Evolutionary conservation across 2,329 filamentous ascomycete genomes (phyloP).

Genomic region (Fusarium papillatum): DNA sequence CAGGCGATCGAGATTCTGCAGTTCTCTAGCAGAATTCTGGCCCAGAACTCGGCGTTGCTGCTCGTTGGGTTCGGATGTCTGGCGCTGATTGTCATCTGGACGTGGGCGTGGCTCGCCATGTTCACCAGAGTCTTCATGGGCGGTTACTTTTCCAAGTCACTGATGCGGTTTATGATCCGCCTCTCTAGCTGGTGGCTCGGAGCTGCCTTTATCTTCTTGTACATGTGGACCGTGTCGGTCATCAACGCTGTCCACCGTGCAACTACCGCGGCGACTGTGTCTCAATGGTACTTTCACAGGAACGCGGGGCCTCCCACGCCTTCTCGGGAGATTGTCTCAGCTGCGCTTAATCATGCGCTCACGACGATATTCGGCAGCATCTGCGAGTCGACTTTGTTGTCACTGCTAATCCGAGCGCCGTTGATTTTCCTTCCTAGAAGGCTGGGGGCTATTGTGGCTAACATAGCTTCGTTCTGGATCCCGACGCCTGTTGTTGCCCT

Average conservation of each 20-base stretch:
- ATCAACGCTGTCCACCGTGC: conserved; percentile 91
- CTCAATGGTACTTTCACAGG: conserved; percentile 99
- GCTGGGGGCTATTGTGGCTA: conserved; percentile 73
- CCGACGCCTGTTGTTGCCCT: conserved; percentile 88
- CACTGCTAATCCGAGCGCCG: conserved; percentile 86
- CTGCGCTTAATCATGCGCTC: conserved; percentile 84
- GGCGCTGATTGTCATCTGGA: conserved; percentile 84
- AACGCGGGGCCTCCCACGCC: conserved; percentile 83
- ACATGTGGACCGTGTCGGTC: conserved; percentile 93
- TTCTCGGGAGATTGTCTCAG: conserved; percentile 84
- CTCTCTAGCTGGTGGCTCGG: conserved; percentile 95
- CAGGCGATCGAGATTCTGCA: conserved; percentile 92
- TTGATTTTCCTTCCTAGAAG: conserved; percentile 86
- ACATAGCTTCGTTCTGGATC: conserved; percentile 83
- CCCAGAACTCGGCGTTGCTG: conserved; percentile 86
- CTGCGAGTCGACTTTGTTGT: conserved; percentile 86
- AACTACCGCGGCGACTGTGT: conserved; percentile 94
- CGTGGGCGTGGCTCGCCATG: conserved; percentile 97
- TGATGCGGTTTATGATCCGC: conserved; percentile 82
- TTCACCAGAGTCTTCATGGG: conserved; percentile 95
- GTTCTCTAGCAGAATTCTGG: conserved; percentile 90
- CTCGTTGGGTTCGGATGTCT: conserved; percentile 86
- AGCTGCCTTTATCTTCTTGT: conserved; percentile 92
- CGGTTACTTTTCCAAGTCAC: conserved; percentile 80
- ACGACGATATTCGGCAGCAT: conserved; percentile 94